phyloP scores from a whole-genome alignment of 768 basidiomycete genomes.

The Pulveroboletus frians region DNA sequence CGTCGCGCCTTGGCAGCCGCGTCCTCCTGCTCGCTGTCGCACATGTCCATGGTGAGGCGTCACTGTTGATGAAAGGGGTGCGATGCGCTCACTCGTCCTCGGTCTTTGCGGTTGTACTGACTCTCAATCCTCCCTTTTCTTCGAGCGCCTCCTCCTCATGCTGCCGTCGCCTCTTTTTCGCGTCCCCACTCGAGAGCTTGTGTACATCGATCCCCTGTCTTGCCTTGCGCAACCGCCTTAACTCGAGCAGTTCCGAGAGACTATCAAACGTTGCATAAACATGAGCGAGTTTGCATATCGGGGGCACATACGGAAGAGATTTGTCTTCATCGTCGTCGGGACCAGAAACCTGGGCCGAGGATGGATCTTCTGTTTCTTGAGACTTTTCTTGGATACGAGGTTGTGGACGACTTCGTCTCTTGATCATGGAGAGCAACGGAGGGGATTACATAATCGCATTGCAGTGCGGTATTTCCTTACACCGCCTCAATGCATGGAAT shows the following conservation, averaged over 20 bases:
- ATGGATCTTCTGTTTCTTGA: constrained; percentile 21
- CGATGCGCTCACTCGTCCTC: constrained; percentile 44
- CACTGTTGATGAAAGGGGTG: neutral
- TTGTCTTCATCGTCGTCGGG: constrained; percentile 19
- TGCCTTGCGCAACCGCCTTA: constrained; percentile 68
- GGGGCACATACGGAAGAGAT: constrained; percentile 44
- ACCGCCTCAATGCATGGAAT: neutral
- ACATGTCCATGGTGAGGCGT: neutral
- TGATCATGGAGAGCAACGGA: constrained; percentile 47
- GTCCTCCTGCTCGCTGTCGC: constrained; percentile 52
- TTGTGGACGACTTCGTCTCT: constrained; percentile 67
- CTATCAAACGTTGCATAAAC: constrained; percentile 31
- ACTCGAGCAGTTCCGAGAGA: constrained; percentile 77
- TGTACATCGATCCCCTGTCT: constrained; percentile 82
- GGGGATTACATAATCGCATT: constrained; percentile 7
- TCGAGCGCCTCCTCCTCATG: constrained; percentile 39
- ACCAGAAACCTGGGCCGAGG: constrained; percentile 7
- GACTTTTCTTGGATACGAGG: constrained; percentile 51
- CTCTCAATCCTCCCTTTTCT: constrained; percentile 52
- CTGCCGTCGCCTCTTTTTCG: constrained; percentile 62
- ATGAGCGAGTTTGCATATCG: neutral
- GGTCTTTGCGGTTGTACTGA: constrained; percentile 30
- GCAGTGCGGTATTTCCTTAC: neutral
- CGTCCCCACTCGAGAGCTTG: constrained; percentile 82
- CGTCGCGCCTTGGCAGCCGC: constrained; percentile 57